phyloP scores from a whole-genome alignment of 352 stramenopile species.

The Phytophthora colocasiae region DNA sequence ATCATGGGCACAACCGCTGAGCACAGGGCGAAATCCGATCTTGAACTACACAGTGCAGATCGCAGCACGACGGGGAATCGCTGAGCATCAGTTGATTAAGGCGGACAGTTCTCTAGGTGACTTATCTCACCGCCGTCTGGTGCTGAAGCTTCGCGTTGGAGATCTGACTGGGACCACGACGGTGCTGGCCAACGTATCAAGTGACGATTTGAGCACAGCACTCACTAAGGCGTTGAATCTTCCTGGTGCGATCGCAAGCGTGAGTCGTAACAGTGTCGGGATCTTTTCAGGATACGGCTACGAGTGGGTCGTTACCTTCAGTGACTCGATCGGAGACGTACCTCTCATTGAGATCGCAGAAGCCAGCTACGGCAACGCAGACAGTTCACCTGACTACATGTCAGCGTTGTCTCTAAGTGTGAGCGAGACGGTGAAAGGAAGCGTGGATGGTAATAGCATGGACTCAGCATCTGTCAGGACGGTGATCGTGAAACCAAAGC shows the following conservation, averaged over 20 bases:
- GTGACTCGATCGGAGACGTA: slow-evolving; percentile 60
- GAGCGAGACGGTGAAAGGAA: slow-evolving; percentile 54
- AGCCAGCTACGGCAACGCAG: slow-evolving; percentile 1
- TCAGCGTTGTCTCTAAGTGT: slow-evolving; percentile 41
- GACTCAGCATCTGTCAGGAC: slow-evolving; percentile 23
- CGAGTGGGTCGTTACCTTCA: slow-evolving; percentile 77
- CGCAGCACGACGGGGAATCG: slow-evolving; percentile 60
- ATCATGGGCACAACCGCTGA: slow-evolving; percentile 65
- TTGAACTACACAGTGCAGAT: slow-evolving; percentile 62
- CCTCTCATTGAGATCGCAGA: slow-evolving; percentile 41
- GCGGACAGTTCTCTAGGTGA: slow-evolving; percentile 41
- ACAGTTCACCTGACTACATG: slow-evolving; percentile 32
- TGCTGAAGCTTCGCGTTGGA: slow-evolving; percentile 26
- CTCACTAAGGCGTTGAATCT: slow-evolving; percentile 21
- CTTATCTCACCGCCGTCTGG: slow-evolving; percentile 26
- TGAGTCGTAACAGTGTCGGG: slow-evolving; percentile 51
- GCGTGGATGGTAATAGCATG: slow-evolving; percentile 35
- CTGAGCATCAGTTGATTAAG: slow-evolving; percentile 72
- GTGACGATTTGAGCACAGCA: slow-evolving; percentile 35
- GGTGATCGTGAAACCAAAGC: slow-evolving; percentile 31
- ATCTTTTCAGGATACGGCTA: slow-evolving; percentile 65
- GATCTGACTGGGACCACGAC: slow-evolving; percentile 21
- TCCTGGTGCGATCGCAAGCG: slow-evolving; percentile 25
- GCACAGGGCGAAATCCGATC: slow-evolving; percentile 55
- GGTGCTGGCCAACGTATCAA: slow-evolving; percentile 54